Evolutionary conservation across 305 asterid species (phyloP).

Genomic region (Fraxinus greggii): DNA sequence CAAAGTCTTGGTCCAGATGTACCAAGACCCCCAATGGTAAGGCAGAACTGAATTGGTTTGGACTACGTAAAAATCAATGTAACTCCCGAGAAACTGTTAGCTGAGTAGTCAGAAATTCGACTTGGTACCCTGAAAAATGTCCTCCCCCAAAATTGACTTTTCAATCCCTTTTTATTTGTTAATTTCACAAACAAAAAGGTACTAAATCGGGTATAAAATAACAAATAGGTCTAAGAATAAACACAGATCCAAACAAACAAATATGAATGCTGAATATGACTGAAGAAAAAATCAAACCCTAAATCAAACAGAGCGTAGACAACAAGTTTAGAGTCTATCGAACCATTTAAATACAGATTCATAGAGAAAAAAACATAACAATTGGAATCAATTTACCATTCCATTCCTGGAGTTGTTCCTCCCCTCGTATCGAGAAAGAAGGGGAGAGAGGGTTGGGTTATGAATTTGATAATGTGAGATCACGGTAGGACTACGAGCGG

Average conservation of each 20-base stretch:
- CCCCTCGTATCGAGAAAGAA: not conserved
- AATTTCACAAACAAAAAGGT: not conserved
- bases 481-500: not conserved
- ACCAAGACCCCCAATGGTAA: not conserved
- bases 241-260: not conserved
- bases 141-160: not conserved
- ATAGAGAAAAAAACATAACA: not conserved
- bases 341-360: not conserved
- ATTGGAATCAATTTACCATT: slow-evolving; percentile 3
- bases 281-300: not conserved
- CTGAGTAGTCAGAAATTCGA: not conserved
- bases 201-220: not conserved
- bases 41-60: not conserved
- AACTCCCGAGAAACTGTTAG: not conserved
- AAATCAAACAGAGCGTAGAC: not conserved
- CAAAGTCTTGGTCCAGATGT: not conserved
- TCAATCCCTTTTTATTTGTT: not conserved
- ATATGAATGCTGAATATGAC: not conserved
- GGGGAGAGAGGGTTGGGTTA: not conserved
- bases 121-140: not conserved
- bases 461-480: not conserved
- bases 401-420: not conserved
- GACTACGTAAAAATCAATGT: not conserved
- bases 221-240: not conserved
- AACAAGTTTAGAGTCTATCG: not conserved